Evolutionary conservation across 306 rosid species (phyloP), one percentile per base, ranked within the genome.

Genomic region (Prunus mume): DNA sequence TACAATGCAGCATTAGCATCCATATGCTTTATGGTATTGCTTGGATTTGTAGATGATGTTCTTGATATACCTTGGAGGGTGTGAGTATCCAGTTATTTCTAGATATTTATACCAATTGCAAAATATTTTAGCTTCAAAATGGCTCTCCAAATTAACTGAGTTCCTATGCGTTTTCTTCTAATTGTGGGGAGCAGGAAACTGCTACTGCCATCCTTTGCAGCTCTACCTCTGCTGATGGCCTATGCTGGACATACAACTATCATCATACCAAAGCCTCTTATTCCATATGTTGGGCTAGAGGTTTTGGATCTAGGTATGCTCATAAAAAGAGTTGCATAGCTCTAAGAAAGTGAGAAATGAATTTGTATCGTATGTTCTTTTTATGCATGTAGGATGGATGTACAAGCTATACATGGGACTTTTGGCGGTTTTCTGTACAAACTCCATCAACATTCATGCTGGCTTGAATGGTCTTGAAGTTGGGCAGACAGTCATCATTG

Each of bases 161-260:
- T 72, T 76, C 19, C 65, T 71, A 68, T 69, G 45, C 68, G 24
- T 71, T 52, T 82, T 81, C 54, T 45, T 84, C 83, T 78, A 62
- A 15, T 74, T 82, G 74, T 73, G 80, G 83, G 81, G 90, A 87
- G 82, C 99, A 95, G 97, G 87, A 95, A 95, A 83, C 47, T 95
- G 70, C 46, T 92, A 19, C 87, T 95, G 54, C 99, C 99, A 50
- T 92, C 99, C 52, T 79, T 95, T 89, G 97, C 97, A 38, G 91
- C 97, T 73, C 95, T 95, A 79, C 95, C 97, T 72, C 85, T 95
- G 93, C 81, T 95, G 82, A 95, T 95, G 97, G 99, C 99, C 52
- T 95, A 95, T 85, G 97, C 97, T 81, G 99, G 99, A 82, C 99
- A 95, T 83, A 95, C 99, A 56, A 92, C 97, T 73, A 95, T 95